phyloP scores from a whole-genome alignment of 2,329 filamentous ascomycete species.

The Trichoderma polysporum region DNA sequence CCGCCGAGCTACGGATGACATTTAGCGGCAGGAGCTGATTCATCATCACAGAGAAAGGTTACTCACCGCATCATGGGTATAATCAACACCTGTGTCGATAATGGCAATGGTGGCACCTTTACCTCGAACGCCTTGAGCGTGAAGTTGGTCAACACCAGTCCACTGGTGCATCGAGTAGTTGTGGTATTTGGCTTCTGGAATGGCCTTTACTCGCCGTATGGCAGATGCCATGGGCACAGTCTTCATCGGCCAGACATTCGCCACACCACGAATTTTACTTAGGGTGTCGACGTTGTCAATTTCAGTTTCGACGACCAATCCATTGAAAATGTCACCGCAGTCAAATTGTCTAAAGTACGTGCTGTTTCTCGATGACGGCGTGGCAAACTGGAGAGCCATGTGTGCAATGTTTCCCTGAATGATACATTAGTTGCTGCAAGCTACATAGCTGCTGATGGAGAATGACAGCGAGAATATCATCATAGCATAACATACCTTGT shows the following conservation, averaged over 20 bases:
- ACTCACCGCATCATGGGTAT: slow-evolving; percentile 39
- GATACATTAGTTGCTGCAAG: neutral
- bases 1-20: slow-evolving; percentile 35
- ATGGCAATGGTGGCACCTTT: slow-evolving; percentile 41
- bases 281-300: slow-evolving; percentile 36
- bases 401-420: slow-evolving; percentile 10
- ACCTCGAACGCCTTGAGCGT: slow-evolving; percentile 38
- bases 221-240: slow-evolving; percentile 25
- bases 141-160: slow-evolving; percentile 42
- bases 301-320: slow-evolving; percentile 35
- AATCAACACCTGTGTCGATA: slow-evolving; percentile 43
- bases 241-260: slow-evolving; percentile 40
- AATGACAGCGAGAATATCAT: neutral
- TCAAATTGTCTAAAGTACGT: slow-evolving; percentile 33
- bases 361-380: slow-evolving; percentile 3
- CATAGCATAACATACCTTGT: slow-evolving; percentile 14
- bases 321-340: slow-evolving; percentile 38
- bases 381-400: slow-evolving; percentile 28
- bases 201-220: slow-evolving; percentile 9
- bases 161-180: slow-evolving; percentile 40
- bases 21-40: neutral
- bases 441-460: no score
- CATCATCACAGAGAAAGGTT: neutral
- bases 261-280: slow-evolving; percentile 34
- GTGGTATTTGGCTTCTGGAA: slow-evolving; percentile 1